Percentiles rank a stretch among this genome's conserved stretches.
These are phyloP conservation scores for Diaporthe citri DNA, from an alignment of 2,329 filamentous ascomycete species.

Conservation along the genomic window DNA sequence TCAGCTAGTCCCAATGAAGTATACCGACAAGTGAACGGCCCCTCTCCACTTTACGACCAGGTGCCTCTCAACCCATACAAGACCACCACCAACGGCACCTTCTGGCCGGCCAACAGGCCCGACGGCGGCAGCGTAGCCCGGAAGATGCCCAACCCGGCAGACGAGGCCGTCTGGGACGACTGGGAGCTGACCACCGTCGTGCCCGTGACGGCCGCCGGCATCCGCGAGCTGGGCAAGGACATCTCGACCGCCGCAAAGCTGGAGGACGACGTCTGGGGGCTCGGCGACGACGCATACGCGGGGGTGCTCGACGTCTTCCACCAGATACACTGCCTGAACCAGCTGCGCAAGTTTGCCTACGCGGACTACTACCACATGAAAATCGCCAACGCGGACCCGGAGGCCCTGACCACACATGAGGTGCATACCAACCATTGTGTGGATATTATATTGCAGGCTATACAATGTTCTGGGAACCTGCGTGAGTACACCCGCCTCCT, in stretches of 20 bases:
- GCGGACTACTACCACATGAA: slow-evolving; percentile 44
- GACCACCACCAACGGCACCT: slow-evolving; percentile 18
- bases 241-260: slow-evolving; percentile 45
- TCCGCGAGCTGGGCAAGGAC: slow-evolving; percentile 50
- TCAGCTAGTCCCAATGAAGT: not conserved
- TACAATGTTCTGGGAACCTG: slow-evolving; percentile 51
- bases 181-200: slow-evolving; percentile 48
- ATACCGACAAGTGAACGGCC: slow-evolving; percentile 4
- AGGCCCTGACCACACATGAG: slow-evolving; percentile 35
- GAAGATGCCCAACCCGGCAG: slow-evolving; percentile 46
- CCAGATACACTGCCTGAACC: slow-evolving; percentile 51
- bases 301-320: slow-evolving; percentile 50
- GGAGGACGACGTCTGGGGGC: slow-evolving; percentile 48
- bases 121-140: slow-evolving; percentile 12
- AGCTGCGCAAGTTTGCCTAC: slow-evolving; percentile 47
- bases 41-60: slow-evolving; percentile 5
- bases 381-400: slow-evolving; percentile 39
- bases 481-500: not conserved
- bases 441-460: slow-evolving; percentile 50
- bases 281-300: slow-evolving; percentile 50
- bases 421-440: slow-evolving; percentile 53
- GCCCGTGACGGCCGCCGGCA: slow-evolving; percentile 45
- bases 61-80: not conserved
- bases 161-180: slow-evolving; percentile 48
- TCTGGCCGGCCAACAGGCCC: slow-evolving; percentile 13